phyloP scores from a whole-genome alignment of 2,329 filamentous ascomycete species.

The Davidsoniella australis region DNA sequence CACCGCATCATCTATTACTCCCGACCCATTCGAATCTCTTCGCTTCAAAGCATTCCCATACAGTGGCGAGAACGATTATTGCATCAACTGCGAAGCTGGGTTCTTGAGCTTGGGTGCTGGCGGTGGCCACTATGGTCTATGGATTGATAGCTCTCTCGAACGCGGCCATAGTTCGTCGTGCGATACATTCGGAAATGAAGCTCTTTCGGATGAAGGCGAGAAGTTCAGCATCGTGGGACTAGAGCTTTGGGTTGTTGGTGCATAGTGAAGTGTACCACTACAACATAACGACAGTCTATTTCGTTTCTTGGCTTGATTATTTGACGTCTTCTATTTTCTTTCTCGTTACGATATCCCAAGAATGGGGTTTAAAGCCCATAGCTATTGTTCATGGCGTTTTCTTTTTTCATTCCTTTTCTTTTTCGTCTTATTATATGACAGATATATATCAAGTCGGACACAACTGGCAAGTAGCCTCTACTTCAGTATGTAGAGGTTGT shows the following conservation, averaged over 20 bases:
- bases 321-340: no score
- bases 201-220: conserved; percentile 75
- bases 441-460: no score
- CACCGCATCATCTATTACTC: conserved; percentile 16
- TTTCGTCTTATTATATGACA: no score
- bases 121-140: conserved; percentile 82
- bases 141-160: conserved; percentile 76
- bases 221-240: conserved; percentile 86
- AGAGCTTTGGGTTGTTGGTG: conserved; percentile 81
- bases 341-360: no score
- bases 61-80: conserved; percentile 89
- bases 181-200: conserved; percentile 88
- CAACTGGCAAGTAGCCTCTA: no score
- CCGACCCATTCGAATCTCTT: conserved; percentile 41
- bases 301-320: no score
- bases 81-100: conserved; percentile 76
- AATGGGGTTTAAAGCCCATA: no score
- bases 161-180: conserved; percentile 69
- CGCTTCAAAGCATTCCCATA: conserved; percentile 97
- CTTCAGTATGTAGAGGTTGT: no score
- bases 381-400: no score
- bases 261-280: conserved; percentile 12
- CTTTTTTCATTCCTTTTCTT: no score
- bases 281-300: no score
- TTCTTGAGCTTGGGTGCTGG: conserved; percentile 77